Percentiles rank a stretch among this genome's conserved stretches.
These are phyloP conservation scores for Marasmius sp. DNA, from an alignment of 1,284 basidiomycete species.

Conservation along the genomic window DNA sequence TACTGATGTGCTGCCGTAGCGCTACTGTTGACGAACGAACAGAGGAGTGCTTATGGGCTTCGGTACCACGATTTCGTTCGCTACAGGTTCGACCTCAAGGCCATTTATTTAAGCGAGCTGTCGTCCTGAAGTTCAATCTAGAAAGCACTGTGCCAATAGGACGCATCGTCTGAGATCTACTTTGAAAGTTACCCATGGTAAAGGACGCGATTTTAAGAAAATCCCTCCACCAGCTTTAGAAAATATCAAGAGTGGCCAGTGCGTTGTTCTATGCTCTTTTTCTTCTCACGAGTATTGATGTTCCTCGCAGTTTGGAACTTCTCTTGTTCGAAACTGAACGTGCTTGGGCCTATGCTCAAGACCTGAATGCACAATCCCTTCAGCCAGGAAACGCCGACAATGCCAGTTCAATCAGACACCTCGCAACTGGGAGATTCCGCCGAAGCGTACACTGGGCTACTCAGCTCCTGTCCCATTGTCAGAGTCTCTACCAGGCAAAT, in stretches of 20 bases:
- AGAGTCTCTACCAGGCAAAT: slow-evolving; percentile 54
- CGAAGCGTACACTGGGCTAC: slow-evolving; percentile 84
- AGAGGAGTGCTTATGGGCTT: slow-evolving; percentile 88
- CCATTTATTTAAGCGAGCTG: neutral
- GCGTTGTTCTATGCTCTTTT: slow-evolving; percentile 32
- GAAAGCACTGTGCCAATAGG: slow-evolving; percentile 89
- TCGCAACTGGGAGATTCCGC: slow-evolving; percentile 79
- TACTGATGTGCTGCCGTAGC: slow-evolving; percentile 44
- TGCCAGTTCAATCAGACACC: slow-evolving; percentile 64
- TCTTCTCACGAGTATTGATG: neutral
- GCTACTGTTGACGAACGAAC: slow-evolving; percentile 83
- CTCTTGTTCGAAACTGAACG: slow-evolving; percentile 88
- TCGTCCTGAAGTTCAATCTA: slow-evolving; percentile 28
- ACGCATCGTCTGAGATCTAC: slow-evolving; percentile 85
- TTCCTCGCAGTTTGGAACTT: slow-evolving; percentile 68
- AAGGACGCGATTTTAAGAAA: slow-evolving; percentile 88
- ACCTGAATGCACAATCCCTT: slow-evolving; percentile 60
- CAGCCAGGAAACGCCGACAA: slow-evolving; percentile 52
- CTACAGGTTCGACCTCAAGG: slow-evolving; percentile 59
- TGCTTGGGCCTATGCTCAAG: slow-evolving; percentile 89
- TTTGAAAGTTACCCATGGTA: slow-evolving; percentile 86
- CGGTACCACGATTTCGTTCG: slow-evolving; percentile 86
- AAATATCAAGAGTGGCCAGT: slow-evolving; percentile 79
- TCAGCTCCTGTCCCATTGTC: slow-evolving; percentile 74
- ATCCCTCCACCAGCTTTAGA: slow-evolving; percentile 64